phyloP scores from a whole-genome alignment of 768 basidiomycete species.

The Suillus placidus region DNA sequence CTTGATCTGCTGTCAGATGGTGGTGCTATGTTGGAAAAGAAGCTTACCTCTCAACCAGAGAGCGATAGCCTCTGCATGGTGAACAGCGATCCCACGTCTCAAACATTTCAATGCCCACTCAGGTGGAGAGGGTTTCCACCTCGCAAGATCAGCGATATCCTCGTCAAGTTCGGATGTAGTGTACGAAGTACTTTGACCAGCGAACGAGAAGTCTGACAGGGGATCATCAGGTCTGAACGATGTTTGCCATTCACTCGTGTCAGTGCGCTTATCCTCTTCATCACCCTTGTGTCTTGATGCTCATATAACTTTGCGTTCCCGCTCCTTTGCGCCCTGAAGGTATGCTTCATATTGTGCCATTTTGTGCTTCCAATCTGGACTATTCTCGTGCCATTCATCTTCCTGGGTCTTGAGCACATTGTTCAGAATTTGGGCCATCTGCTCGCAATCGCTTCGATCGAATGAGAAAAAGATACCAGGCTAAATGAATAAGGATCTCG shows the following conservation, averaged over 20 bases:
- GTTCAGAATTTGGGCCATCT: constrained; percentile 46
- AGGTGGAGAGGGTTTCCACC: constrained; percentile 35
- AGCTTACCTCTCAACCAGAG: constrained; percentile 55
- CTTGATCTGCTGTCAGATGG: constrained; percentile 31
- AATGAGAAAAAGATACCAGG: constrained; percentile 73
- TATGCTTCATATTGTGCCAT: constrained; percentile 55
- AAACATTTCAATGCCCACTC: constrained; percentile 53
- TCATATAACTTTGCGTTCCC: constrained; percentile 46
- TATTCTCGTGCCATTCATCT: constrained; percentile 47
- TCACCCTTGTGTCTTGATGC: constrained; percentile 42
- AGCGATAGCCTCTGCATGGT: constrained; percentile 63
- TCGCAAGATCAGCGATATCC: constrained; percentile 44
- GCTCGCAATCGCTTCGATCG: constrained; percentile 60
- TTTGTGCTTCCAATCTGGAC: constrained; percentile 52
- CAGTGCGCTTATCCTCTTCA: constrained; percentile 24
- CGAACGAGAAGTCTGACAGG: constrained; percentile 62
- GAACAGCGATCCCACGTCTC: constrained; percentile 64
- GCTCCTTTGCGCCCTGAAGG: constrained; percentile 47
- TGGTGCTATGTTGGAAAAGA: background rate
- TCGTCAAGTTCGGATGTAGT: constrained; percentile 50
- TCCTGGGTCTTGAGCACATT: constrained; percentile 46
- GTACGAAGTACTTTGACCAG: constrained; percentile 44
- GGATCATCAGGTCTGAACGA: constrained; percentile 63
- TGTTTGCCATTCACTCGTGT: constrained; percentile 47
- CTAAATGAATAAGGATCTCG: constrained; percentile 31